Evolutionary conservation across 306 rosid species (phyloP).

Genomic region (Erythrophleum fordii): DNA sequence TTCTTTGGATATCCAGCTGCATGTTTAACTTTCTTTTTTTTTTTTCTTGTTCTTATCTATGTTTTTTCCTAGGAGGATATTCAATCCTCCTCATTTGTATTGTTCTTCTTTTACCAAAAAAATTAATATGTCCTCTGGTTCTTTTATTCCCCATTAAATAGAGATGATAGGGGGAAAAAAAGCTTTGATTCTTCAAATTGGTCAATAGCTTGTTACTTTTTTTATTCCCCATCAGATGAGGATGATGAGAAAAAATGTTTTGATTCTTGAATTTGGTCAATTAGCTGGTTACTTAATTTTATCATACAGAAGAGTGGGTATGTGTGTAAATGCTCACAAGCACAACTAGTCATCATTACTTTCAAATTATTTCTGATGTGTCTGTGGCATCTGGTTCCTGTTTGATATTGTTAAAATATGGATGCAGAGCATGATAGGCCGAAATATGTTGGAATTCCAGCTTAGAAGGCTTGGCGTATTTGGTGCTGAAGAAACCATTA

Average conservation of each 20-base stretch:
- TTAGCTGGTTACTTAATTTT: neutral
- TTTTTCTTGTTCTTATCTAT: neutral
- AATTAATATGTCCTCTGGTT: neutral
- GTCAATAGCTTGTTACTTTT: too few relatives aligned
- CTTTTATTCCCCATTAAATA: neutral
- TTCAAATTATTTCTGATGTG: neutral
- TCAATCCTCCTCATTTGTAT: neutral
- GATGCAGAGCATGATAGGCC: conserved; percentile 86
- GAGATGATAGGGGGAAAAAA: neutral
- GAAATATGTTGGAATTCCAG: conserved; percentile 80
- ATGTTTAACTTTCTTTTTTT: neutral
- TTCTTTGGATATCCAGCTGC: neutral
- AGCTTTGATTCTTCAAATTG: neutral
- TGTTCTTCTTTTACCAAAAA: neutral
- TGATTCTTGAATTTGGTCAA: neutral
- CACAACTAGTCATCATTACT: neutral
- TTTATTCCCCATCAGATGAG: neutral
- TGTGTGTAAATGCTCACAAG: neutral
- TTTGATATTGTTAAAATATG: conserved; percentile 27
- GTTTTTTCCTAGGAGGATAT: neutral
- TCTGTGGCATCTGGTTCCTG: conserved; percentile 2
- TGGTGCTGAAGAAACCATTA: conserved; percentile 84
- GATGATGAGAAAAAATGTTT: neutral
- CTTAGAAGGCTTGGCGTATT: conserved; percentile 82
- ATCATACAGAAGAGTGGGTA: neutral